phyloP scores from a whole-genome alignment of 495 filamentous ascomycete genomes.

The Penicillium fimorum region DNA sequence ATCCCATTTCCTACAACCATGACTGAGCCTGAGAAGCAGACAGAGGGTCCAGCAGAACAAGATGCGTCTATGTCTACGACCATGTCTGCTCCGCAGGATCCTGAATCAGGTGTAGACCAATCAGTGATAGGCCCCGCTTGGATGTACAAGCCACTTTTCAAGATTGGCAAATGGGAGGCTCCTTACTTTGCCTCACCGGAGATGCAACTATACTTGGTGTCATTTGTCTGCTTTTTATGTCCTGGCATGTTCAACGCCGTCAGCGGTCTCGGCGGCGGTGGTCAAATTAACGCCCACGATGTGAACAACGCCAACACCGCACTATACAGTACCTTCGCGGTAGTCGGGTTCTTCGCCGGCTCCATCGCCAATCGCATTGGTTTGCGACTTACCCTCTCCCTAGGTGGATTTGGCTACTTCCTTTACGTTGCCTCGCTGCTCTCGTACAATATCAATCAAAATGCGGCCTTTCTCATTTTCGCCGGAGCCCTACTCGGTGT shows the following conservation, averaged over 20 bases:
- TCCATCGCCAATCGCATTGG: constrained; percentile 76
- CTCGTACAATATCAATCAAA: constrained; percentile 76
- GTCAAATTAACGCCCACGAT: constrained; percentile 56
- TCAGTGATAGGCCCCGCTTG: constrained; percentile 45
- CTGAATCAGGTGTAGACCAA: constrained; percentile 30
- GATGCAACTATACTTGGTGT: constrained; percentile 69
- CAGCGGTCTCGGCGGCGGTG: constrained; percentile 71
- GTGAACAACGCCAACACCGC: constrained; percentile 70
- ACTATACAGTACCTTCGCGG: constrained; percentile 78
- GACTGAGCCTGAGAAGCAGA: constrained; percentile 6
- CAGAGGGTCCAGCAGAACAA: constrained; percentile 20
- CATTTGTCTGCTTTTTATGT: constrained; percentile 86
- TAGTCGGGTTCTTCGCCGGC: constrained; percentile 85
- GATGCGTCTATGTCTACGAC: constrained; percentile 9
- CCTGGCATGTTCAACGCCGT: constrained; percentile 86
- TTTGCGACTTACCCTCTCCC: constrained; percentile 65
- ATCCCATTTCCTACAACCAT: constrained; percentile 2
- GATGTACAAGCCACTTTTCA: constrained; percentile 66
- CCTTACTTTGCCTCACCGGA: constrained; percentile 77
- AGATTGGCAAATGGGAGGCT: constrained; percentile 51
- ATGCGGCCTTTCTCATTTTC: constrained; percentile 56
- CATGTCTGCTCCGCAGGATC: constrained; percentile 17
- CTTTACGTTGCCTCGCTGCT: constrained; percentile 79
- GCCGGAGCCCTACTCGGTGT: constrained; percentile 60
- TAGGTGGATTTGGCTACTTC: constrained; percentile 85